Evolutionary conservation across 306 rosid species (phyloP), one percentile per base, ranked within the genome.

Genomic region (Trifolium dubium): DNA sequence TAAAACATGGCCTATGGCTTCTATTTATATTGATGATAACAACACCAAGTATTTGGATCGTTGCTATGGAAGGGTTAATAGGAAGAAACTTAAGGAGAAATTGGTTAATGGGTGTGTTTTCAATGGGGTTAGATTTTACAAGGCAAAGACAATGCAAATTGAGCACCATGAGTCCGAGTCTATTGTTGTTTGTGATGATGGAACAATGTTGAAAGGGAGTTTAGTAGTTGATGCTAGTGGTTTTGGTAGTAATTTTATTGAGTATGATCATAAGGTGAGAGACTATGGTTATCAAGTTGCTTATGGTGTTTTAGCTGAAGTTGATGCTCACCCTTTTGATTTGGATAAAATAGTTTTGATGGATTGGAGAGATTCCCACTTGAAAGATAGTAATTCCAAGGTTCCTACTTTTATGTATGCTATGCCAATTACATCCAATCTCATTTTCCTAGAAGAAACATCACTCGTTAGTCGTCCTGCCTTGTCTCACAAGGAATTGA

Each of bases 181-280:
- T 62, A 61, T 6, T 2, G 74, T 88, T 43, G 0, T 79, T 31
- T 93, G 92, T 49, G 89, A 93, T 76, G 92, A 89, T 78, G 96
- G 92, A 58, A 72, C 8, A 34, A 73, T 73, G 51, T n/a, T 93
- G 30, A 86, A 76, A 78, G 89, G 90, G 17, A 89, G 88, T 75
- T 86, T 91, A 7, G 61, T 88, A 55, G 87, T 93, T 63, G 98
- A 93, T 82, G 97, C 98, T 0, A 89, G 93, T 81, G 96, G 98
- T 12, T 91, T 93, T 77, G 81, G 75, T 5, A 85, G 88, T 56
- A 56, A 5, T 43, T 93, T 91, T 40, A 9, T 69, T 30, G 84
- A 79, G 61, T 82, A 79, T 66, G 76, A 84, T 29, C 86, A 86
- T 41, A 65, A 14, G 67, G 56, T 35, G 40, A 89, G 92, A 74